Base-by-base conservation (phyloP, 768 basidiomycete genomes). In the Dioszegia crocea region DNA sequence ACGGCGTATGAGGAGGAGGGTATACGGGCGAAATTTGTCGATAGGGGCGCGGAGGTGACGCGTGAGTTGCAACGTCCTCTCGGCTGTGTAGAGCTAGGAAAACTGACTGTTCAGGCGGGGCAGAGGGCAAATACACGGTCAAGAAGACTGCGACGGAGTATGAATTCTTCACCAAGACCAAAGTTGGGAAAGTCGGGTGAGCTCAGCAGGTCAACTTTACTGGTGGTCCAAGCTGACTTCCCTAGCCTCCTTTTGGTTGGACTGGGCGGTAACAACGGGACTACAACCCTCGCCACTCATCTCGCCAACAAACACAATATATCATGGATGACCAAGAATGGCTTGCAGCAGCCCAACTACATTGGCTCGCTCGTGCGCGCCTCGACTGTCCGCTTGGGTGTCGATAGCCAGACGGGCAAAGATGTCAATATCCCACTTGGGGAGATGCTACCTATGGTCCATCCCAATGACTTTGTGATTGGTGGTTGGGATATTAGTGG, bases 401-500 rank as follows among this genome's bases (percentile, higher is more conserved):
- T 83, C 55, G 91, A 98, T 65, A 83, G 84, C 38, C 71, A 77
- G 29, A 85, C 86, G 2, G 88, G 88, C 67, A 89, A 91, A 79
- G 96, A 98, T 71, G 84, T 98, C 65, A 83, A 92, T 70, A 86
- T 94, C 62, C 96, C 96, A 17, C 80, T 98, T 71, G 88, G 86
- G 10, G 92, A 94, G 70, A 84, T 97, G 62, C 83, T 96, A 41
- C 93, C 93, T 47, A 96, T 94, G 90, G 91, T 93, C 47, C 92
- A 98, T 80, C 94, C 94, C 49, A 93, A 96, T 73, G 96, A 97
- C 79, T 86, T 97, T 71, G 89, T 96, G 65, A 84, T 98, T 63
- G 91, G 96, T 48, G 94, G 96, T 19, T 99, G 94, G 96, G 96
- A 99, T 72, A 98, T 99, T 72, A 96, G 92, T 41, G 83, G 86